phyloP scores from a whole-genome alignment of 1,284 basidiomycete species.

The Pulveroboletus sp. region DNA sequence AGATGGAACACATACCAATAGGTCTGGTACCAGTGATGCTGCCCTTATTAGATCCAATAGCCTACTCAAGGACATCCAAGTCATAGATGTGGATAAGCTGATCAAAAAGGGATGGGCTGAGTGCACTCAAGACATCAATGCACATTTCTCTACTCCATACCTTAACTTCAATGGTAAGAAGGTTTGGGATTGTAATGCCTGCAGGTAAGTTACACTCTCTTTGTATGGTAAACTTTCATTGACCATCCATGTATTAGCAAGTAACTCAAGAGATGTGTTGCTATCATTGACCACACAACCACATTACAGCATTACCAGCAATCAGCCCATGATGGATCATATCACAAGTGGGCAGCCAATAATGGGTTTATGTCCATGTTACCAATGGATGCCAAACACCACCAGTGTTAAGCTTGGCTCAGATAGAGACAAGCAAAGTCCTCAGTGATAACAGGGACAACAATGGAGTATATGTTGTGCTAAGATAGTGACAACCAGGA shows the following conservation, averaged over 20 bases:
- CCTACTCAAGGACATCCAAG: constrained; percentile 2
- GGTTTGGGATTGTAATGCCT: not conserved
- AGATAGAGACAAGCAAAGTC: too few relatives aligned
- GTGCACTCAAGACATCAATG: constrained; percentile 3
- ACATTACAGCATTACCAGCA: not conserved
- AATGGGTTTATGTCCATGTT: constrained; percentile 1
- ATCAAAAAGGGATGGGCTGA: not conserved
- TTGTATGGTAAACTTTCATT: not conserved
- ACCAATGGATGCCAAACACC: not conserved
- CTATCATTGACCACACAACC: not conserved
- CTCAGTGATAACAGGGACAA: too few relatives aligned
- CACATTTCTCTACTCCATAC: not conserved
- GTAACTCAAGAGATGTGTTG: too few relatives aligned
- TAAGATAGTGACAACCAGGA: too few relatives aligned
- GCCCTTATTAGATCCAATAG: not conserved
- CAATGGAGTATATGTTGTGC: too few relatives aligned
- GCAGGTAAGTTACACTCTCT: constrained; percentile 1
- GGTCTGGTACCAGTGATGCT: not conserved
- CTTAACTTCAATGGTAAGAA: not conserved
- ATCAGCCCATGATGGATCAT: not conserved
- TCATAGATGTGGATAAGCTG: constrained; percentile 2
- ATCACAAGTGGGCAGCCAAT: not conserved
- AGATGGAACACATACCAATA: not conserved
- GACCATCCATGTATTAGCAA: not conserved
- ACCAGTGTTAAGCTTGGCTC: too few relatives aligned